Base-by-base conservation (phyloP, 805 yeast genomes). In the Saturnispora diversa region DNA sequence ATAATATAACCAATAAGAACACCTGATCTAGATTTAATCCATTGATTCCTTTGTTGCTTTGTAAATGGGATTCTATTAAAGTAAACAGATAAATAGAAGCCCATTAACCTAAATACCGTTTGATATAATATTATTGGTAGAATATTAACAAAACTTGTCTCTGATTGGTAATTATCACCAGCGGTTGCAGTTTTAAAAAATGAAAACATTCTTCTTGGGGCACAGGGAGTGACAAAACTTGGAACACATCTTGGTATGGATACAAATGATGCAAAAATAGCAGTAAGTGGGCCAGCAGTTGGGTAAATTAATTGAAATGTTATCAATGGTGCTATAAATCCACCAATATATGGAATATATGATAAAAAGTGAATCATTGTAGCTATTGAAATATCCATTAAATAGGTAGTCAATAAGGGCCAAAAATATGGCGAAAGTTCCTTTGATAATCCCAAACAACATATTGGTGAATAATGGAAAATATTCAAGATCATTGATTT, bases 1-100 rank as follows among this genome's bases (percentile, higher is more conserved):
- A 52, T 27, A 58, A 55, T 40, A 74, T 54, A 36, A 72, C 52
- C 40, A 60, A 46, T 47, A 62, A 75, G 53, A 66, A 70, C 35
- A 65, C 65, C 7, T 72, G 51, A 3, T 19, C 80, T 75, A 47
- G 75, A 75, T 5, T 80, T 81, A 45, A 70, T 69, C 37, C 77
- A 40, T 15, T 35, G 35, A 13, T 28, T n/a, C 5, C 15, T 30
- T 11, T 40, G 43, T 12, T 6, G n/a, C 3, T 29, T 20, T 11
- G 34, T 29, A 15, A 40, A 17, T 13, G 43, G 43, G 11, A 40
- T n/a, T 26, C 30, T 29, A 26, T 29, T 30, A 17, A 40, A 40
- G 20, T 40, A 40, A 20, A 29, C 27, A 20, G 37, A 21, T 7
- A 32, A 12, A 20, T 13, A 33, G 15, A 27, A 33, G 8, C 33